Percentiles rank a stretch among this genome's conserved stretches.
These are phyloP conservation scores for Myxozyma nipponensis DNA, from an alignment of 805 yeast genomes.

Conservation along the genomic window DNA sequence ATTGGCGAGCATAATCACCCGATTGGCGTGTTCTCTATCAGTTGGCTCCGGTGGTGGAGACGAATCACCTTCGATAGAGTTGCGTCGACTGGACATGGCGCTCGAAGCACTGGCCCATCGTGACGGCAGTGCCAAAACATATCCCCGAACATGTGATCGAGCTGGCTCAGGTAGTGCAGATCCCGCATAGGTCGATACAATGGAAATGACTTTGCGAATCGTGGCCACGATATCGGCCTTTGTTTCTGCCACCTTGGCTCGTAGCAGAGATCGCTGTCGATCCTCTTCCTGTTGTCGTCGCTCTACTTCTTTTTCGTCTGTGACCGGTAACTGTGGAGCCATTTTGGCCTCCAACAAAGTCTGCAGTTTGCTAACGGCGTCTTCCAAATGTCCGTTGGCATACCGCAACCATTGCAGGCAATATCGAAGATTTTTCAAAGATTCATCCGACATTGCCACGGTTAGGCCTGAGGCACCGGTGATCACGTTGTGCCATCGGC, in stretches of 20 bases:
- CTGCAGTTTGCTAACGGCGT: slow-evolving; percentile 62
- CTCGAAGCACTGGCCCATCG: slow-evolving; percentile 55
- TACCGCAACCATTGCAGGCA: slow-evolving; percentile 73
- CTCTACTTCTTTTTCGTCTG: neutral
- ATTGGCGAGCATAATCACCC: slow-evolving; percentile 74
- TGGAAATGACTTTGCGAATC: slow-evolving; percentile 78
- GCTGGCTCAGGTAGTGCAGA: slow-evolving; percentile 73
- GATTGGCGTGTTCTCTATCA: slow-evolving; percentile 49
- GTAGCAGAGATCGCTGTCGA: slow-evolving; percentile 17
- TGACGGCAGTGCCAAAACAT: slow-evolving; percentile 68
- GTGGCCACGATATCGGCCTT: slow-evolving; percentile 83
- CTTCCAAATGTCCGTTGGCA: slow-evolving; percentile 72
- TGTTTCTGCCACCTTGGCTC: slow-evolving; percentile 39
- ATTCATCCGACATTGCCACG: slow-evolving; percentile 57
- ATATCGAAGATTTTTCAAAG: slow-evolving; percentile 69
- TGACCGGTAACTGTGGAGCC: neutral
- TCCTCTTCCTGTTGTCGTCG: slow-evolving; percentile 28
- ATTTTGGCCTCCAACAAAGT: slow-evolving; percentile 40
- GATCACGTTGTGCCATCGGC: slow-evolving; percentile 20
- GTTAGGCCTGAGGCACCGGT: slow-evolving; percentile 34
- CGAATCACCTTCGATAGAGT: neutral
- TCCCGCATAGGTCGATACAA: slow-evolving; percentile 82
- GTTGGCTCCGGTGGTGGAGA: slow-evolving; percentile 1
- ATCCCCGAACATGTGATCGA: slow-evolving; percentile 73
- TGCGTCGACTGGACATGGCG: slow-evolving; percentile 21